Percentiles rank a stretch among this genome's conserved stretches.
Evolutionary conservation across 345 rosid species (phyloP).

Genomic region (Moricandia moricandioides): DNA sequence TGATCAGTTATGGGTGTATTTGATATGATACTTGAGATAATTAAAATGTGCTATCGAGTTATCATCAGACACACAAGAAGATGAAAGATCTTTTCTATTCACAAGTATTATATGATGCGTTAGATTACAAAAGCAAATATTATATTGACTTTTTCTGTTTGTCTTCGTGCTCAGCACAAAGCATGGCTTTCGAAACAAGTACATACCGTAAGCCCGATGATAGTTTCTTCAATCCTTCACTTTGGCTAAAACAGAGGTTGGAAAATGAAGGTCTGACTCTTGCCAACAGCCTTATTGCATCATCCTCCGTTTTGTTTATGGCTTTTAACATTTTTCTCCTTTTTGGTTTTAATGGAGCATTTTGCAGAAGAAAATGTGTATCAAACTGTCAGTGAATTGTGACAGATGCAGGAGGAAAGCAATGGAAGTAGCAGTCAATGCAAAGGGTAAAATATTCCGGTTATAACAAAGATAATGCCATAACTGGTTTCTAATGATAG

Average conservation of each 20-base stretch:
- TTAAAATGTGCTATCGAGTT: no score
- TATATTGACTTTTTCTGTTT: no score
- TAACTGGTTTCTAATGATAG: neutral
- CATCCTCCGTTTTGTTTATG: neutral
- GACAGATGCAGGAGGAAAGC: slow-evolving; percentile 43
- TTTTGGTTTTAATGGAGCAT: neutral
- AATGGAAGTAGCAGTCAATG: slow-evolving; percentile 38
- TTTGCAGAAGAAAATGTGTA: slow-evolving; percentile 46
- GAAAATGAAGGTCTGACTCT: slow-evolving; percentile 25
- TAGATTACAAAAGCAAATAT: no score
- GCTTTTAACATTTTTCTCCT: neutral
- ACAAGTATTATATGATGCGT: no score
- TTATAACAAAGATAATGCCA: neutral
- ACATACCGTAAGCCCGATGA: neutral
- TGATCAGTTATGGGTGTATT: neutral
- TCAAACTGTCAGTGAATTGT: slow-evolving; percentile 27
- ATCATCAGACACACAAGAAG: no score
- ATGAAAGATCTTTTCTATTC: neutral
- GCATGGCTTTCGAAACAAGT: neutral
- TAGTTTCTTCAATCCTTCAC: slow-evolving; percentile 7
- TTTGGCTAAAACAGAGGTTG: slow-evolving; percentile 11
- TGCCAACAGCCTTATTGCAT: neutral
- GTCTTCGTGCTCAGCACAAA: slow-evolving; percentile 17
- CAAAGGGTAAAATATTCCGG: slow-evolving; percentile 27
- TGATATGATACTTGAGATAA: neutral